Evolutionary conservation across 2,329 filamentous ascomycete genomes (phyloP), one percentile per base, ranked within the genome.

Genomic region (Bipolaris gigantea): DNA sequence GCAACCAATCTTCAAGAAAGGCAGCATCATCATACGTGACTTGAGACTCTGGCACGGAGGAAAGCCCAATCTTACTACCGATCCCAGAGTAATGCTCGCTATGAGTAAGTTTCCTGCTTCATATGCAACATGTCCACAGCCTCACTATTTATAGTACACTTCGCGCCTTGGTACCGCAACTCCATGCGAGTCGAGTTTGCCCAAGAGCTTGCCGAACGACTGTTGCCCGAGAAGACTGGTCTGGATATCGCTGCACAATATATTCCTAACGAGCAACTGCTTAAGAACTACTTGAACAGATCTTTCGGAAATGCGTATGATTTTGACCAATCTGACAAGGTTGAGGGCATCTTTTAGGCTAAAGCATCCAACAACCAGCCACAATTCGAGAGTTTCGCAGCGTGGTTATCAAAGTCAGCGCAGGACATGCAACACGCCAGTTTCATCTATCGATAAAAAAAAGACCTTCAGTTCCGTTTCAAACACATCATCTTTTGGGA

Each of bases 291-390:
- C 65, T 59, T 87, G 58, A 77, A 83, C 42, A 70, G 83, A 50
- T 80, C 77, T 1, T 87, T 83, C 64, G 84, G 84, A 0, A 87
- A 87, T 64, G 81, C 79, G 18, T 87, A 87, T 72, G 79, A 86
- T 65, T 87, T 87, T 62, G 73, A 80, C 50, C 84, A 86, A 68
- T 49, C 54, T 1, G 59, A 71, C 3, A 67, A 60, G 48, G 54
- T 72, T 18, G 61, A 69, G 15, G 62, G 59, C 5, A 27, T 70
- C 2, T 71, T 70, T 41, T 69, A 48, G 46, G 21, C 4, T 33
- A 30, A 34, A 33, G 30, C 9, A 18, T n/a, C 4, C 4, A 10
- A 25, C 19, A 9, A n/a, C 18, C 13, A n/a, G 18, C 41, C 16
- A 8, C 1, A 9, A 15, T 8, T 10, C 3, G 21, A 8, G n/a